Conservation (phyloP, 2,329 filamentous ascomycete genomes). For the Talaromyces funiculosus region DNA sequence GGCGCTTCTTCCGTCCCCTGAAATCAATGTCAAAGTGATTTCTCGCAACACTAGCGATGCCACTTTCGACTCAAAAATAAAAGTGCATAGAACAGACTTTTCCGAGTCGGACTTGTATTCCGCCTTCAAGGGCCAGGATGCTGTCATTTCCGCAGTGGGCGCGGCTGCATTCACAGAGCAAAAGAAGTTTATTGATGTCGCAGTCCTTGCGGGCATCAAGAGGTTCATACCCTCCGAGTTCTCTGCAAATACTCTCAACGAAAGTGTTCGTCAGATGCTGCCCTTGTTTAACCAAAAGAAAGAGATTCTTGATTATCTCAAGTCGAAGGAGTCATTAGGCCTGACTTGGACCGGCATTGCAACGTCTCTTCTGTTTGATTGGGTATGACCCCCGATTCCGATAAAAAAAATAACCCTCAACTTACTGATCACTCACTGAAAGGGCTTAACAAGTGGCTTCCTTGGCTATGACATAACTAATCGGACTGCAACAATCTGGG, state of each 20-base stretch:
- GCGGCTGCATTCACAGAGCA: neutral
- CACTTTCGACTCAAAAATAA: slow-evolving; percentile 19
- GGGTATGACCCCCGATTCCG: slow-evolving; percentile 25
- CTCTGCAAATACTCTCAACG: slow-evolving; percentile 23
- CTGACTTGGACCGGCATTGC: slow-evolving; percentile 59
- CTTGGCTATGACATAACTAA: neutral
- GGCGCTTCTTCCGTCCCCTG: slow-evolving; percentile 13
- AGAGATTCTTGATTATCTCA: slow-evolving; percentile 47
- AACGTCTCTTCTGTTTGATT: slow-evolving; percentile 58
- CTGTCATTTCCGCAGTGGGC: neutral
- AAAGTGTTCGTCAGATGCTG: slow-evolving; percentile 20
- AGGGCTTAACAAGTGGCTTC: neutral
- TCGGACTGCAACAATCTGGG: neutral
- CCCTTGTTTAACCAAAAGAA: slow-evolving; percentile 24
- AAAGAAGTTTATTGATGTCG: slow-evolving; percentile 5
- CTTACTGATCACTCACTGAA: no score
- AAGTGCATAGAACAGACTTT: slow-evolving; percentile 22
- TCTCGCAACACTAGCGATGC: slow-evolving; percentile 21
- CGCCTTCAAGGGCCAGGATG: slow-evolving; percentile 25
- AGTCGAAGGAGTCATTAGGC: slow-evolving; percentile 39
- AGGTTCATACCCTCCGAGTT: slow-evolving; percentile 14
- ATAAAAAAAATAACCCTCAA: neutral
- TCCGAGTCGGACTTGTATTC: slow-evolving; percentile 19
- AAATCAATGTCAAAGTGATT: slow-evolving; percentile 22
- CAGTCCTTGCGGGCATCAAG: slow-evolving; percentile 7